phyloP scores from a whole-genome alignment of 1,284 basidiomycete genomes.

The Microbotryum scabiosae region DNA sequence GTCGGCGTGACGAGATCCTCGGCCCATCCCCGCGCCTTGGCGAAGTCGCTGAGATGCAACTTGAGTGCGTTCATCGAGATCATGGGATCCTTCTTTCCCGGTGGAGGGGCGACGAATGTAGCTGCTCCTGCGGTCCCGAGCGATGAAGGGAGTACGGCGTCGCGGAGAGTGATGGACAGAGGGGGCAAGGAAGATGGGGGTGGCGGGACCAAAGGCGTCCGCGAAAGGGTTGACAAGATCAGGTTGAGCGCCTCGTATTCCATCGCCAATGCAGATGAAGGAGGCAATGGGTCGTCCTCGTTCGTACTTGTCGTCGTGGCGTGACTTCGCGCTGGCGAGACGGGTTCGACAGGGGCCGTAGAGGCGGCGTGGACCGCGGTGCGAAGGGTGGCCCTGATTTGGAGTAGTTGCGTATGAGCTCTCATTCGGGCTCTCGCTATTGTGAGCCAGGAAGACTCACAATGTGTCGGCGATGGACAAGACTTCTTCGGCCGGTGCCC shows the following conservation, averaged over 20 bases:
- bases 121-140: not conserved
- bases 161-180: constrained; percentile 14
- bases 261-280: constrained; percentile 9
- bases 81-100: constrained; percentile 11
- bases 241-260: constrained; percentile 17
- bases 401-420: no score
- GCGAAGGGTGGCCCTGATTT: constrained; percentile 9
- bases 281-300: not conserved
- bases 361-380: not conserved
- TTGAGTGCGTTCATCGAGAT: constrained; percentile 27
- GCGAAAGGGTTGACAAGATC: constrained; percentile 11
- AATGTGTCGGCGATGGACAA: not conserved
- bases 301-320: not conserved
- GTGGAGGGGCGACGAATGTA: not conserved
- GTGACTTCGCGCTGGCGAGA: not conserved
- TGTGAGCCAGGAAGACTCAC: not conserved
- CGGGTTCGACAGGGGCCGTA: not conserved
- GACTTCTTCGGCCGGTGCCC: not conserved
- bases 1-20: constrained; percentile 32
- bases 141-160: constrained; percentile 3
- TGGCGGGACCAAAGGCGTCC: not conserved
- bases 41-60: constrained; percentile 18
- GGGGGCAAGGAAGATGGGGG: not conserved
- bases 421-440: no score
- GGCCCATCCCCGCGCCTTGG: constrained; percentile 19